Conservation (phyloP, 805 yeast species). For the Wickerhamiella sorbophila region DNA sequence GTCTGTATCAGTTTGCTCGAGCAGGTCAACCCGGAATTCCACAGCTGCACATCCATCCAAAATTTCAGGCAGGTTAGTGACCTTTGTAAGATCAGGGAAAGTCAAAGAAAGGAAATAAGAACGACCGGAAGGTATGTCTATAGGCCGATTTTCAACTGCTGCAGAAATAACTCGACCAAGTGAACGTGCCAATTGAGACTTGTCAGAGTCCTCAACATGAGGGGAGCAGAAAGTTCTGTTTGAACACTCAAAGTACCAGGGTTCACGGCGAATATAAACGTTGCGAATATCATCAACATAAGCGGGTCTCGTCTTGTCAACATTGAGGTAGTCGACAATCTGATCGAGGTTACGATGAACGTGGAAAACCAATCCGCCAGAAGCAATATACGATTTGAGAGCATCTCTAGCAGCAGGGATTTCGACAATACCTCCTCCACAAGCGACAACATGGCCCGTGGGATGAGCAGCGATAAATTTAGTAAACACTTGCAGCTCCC, state of each 20-base stretch:
- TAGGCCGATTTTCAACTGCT: conserved; percentile 41
- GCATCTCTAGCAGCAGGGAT: conserved; percentile 47
- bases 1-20: conserved; percentile 32
- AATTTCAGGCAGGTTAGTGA: conserved; percentile 33
- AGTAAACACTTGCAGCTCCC: conserved; percentile 45
- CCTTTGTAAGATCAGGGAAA: conserved; percentile 26
- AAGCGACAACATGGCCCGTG: conserved; percentile 57
- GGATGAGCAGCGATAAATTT: conserved; percentile 32
- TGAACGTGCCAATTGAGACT: conserved; percentile 40
- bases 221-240: conserved; percentile 65
- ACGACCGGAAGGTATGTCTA: conserved; percentile 29
- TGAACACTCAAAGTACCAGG: conserved; percentile 67
- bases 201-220: conserved; percentile 47
- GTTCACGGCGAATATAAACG: conserved; percentile 75
- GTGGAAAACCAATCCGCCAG: conserved; percentile 75
- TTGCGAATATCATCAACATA: conserved; percentile 61
- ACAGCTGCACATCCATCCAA: conserved; percentile 66
- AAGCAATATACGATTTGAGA: conserved; percentile 38
- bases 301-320: conserved; percentile 80
- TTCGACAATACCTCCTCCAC: conserved; percentile 97
- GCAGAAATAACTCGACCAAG: conserved; percentile 44
- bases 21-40: conserved; percentile 67
- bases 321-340: conserved; percentile 56
- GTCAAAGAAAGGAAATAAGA: conserved; percentile 66
- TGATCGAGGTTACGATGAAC: conserved; percentile 77